Percentiles rank a stretch among this genome's conserved stretches.
These are phyloP conservation scores for Colletotrichum abscissum DNA, from an alignment of 2,329 filamentous ascomycete genomes.

Conservation along the genomic window DNA sequence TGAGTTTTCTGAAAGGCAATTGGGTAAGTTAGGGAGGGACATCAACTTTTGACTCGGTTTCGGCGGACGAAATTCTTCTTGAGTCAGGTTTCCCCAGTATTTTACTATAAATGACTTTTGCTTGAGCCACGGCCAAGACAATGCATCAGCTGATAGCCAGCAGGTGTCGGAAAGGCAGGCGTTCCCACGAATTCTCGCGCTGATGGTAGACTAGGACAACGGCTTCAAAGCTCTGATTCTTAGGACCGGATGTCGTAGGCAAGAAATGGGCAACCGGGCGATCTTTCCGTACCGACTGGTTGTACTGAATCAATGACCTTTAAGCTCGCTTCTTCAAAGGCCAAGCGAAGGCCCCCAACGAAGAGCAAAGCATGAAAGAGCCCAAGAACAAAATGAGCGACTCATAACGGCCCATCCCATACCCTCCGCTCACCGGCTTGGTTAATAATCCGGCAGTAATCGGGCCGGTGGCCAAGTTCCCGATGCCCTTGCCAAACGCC, in stretches of 20 bases:
- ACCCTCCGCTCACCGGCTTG: conserved; percentile 18
- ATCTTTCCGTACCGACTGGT: too few relatives aligned
- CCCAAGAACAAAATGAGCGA: conserved; percentile 30
- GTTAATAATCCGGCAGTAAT: conserved; percentile 39
- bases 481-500: conserved; percentile 44
- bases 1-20: too few relatives aligned
- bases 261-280: too few relatives aligned
- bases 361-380: conserved; percentile 30
- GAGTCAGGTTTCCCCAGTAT: not conserved
- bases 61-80: not conserved
- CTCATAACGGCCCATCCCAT: conserved; percentile 29
- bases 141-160: not conserved
- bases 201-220: not conserved
- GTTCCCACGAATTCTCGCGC: not conserved
- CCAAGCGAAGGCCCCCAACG: conserved; percentile 28
- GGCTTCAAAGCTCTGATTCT: not conserved
- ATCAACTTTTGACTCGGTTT: too few relatives aligned
- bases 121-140: not conserved
- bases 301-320: too few relatives aligned
- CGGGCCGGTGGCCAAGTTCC: conserved; percentile 42
- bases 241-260: too few relatives aligned
- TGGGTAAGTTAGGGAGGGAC: too few relatives aligned
- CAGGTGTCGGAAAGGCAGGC: too few relatives aligned
- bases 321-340: conserved; percentile 12
- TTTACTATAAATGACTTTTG: not conserved